Conservation (phyloP, 2,329 filamentous ascomycete species). For the Sporothrix phasma region DNA sequence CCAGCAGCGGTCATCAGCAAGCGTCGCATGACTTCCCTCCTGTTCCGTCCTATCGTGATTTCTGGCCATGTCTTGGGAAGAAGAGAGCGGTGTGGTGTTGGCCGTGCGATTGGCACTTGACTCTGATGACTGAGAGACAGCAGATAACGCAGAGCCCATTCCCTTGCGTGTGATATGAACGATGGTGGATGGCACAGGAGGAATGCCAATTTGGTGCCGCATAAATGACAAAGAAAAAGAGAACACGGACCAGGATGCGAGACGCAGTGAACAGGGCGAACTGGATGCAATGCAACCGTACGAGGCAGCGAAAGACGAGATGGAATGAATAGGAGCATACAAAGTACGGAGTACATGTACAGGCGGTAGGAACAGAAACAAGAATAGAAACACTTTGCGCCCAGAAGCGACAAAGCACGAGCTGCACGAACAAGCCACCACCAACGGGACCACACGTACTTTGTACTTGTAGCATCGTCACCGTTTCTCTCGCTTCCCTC, state of each 20-base stretch:
- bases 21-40: constrained; percentile 2
- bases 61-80: not conserved
- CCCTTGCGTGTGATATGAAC: not conserved
- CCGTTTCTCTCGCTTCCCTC: not conserved
- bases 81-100: not conserved
- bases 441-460: not conserved
- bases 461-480: no score
- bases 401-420: not conserved
- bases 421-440: not conserved
- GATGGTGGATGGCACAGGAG: not conserved
- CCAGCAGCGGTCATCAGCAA: constrained; percentile 3
- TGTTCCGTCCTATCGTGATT: not conserved
- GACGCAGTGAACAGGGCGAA: not conserved
- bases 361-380: not conserved
- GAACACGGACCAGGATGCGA: not conserved
- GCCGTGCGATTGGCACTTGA: not conserved
- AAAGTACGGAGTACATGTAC: not conserved
- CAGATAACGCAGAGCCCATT: not conserved
- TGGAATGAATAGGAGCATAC: no score
- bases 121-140: no score
- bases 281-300: not conserved
- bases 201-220: not conserved
- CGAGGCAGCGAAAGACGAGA: not conserved
- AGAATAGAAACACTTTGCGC: not conserved
- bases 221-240: not conserved